These are phyloP conservation scores for Conticribra guillardii DNA, from an alignment of 108 stramenopile genomes.

Conservation along the genomic window DNA sequence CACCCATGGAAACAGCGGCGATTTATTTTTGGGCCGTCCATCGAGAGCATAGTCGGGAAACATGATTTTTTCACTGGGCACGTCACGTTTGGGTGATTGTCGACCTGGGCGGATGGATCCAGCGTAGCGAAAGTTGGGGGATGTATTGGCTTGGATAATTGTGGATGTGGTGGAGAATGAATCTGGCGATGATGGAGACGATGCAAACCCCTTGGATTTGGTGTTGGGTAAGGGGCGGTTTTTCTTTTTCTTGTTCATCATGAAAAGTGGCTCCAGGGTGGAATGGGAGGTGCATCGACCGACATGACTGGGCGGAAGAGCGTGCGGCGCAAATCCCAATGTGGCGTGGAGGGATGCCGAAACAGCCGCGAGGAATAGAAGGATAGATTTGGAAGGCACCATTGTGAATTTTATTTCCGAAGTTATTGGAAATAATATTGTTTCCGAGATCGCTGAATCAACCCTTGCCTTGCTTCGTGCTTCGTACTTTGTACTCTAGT, in stretches of 20 bases:
- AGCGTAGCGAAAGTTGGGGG: conserved; percentile 68
- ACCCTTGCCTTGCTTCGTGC: too few species aligned
- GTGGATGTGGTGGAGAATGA: not conserved
- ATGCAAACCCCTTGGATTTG: conserved; percentile 20
- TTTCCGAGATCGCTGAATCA: too few species aligned
- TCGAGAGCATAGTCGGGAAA: conserved; percentile 85
- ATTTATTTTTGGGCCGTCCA: conserved; percentile 65
- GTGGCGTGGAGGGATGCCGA: too few species aligned
- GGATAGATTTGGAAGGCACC: too few species aligned
- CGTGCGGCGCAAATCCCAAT: too few species aligned
- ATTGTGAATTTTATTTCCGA: too few species aligned
- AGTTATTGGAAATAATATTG: too few species aligned
- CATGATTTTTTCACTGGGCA: conserved; percentile 52
- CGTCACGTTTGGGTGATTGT: conserved; percentile 68
- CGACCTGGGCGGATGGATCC: conserved; percentile 73
- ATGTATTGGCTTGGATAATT: conserved; percentile 24
- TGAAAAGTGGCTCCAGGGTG: too few species aligned
- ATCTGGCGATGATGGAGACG: not conserved
- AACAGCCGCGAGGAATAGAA: too few species aligned
- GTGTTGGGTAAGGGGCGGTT: not conserved
- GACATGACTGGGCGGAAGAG: too few species aligned
- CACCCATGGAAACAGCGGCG: conserved; percentile 69
- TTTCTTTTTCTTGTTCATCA: conserved; percentile 46
- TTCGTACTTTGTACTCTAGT: too few species aligned
- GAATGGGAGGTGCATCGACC: too few species aligned